Evolutionary conservation across 305 asterid species (phyloP).

Genomic region (Fraxinus dipetala): DNA sequence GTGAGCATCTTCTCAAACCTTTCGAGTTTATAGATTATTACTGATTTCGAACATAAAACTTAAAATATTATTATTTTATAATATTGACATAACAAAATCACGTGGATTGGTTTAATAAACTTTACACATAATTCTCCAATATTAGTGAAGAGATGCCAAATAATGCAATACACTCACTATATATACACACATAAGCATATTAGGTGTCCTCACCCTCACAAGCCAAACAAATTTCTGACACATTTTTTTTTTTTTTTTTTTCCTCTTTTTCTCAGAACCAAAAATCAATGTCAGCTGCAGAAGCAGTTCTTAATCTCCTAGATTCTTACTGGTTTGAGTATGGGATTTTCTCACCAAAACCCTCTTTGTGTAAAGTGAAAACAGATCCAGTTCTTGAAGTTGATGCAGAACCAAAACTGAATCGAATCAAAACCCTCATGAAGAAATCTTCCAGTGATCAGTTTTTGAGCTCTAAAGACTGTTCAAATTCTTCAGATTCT

Average conservation of each 20-base stretch:
- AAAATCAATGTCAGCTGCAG: constrained; percentile 33
- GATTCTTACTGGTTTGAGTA: constrained; percentile 50
- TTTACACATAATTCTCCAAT: constrained; percentile 19
- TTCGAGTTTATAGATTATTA: not conserved
- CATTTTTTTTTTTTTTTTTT: not conserved
- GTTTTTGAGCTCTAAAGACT: constrained; percentile 36
- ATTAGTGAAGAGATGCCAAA: not conserved
- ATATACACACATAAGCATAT: not conserved
- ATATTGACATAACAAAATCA: not conserved
- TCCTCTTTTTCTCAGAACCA: not conserved
- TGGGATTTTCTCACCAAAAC: constrained; percentile 26
- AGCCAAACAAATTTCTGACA: not conserved
- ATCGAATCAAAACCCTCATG: constrained; percentile 30
- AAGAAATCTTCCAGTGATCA: constrained; percentile 53
- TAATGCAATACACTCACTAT: constrained; percentile 8
- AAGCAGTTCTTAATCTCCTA: constrained; percentile 34
- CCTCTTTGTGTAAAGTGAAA: not conserved
- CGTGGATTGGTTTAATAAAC: constrained; percentile 1
- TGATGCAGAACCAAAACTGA: constrained; percentile 28
- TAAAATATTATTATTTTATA: not conserved
- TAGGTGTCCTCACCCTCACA: constrained; percentile 1
- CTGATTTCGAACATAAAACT: not conserved
- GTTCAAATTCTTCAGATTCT: constrained; percentile 3
- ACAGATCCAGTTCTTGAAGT: not conserved
- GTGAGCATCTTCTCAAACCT: not conserved